A percentile compares a stretch with the other conserved stretches of the same genome.
Conservation (phyloP, 1,284 basidiomycete genomes). For the Coniferiporia weirii region DNA sequence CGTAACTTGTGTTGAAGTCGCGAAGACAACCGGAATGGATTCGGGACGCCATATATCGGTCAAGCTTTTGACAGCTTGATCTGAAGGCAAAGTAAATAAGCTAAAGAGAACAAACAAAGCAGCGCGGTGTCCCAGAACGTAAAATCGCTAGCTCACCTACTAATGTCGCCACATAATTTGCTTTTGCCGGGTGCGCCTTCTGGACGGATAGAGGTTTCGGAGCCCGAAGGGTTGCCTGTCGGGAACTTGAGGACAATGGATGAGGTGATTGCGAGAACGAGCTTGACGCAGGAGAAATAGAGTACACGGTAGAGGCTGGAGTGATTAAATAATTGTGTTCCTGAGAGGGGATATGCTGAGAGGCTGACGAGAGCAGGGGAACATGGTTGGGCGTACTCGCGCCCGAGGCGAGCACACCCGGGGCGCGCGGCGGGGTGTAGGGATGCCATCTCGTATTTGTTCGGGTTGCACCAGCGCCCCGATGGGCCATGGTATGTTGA, state of each 20-base stretch:
- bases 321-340: slow-evolving; percentile 49
- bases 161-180: slow-evolving; percentile 57
- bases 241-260: slow-evolving; percentile 35
- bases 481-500: slow-evolving; percentile 17
- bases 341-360: slow-evolving; percentile 36
- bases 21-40: slow-evolving; percentile 60
- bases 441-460: slow-evolving; percentile 19
- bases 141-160: slow-evolving; percentile 49
- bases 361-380: slow-evolving; percentile 28
- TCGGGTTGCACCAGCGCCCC: slow-evolving; percentile 17
- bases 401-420: slow-evolving; percentile 4
- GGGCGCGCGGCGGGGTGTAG: slow-evolving; percentile 17
- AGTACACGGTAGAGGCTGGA: slow-evolving; percentile 50
- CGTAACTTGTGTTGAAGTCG: slow-evolving; percentile 35
- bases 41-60: slow-evolving; percentile 72
- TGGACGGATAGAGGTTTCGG: slow-evolving; percentile 33
- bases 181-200: slow-evolving; percentile 41
- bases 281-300: slow-evolving; percentile 37
- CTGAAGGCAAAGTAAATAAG: slow-evolving; percentile 32
- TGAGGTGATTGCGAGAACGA: slow-evolving; percentile 28
- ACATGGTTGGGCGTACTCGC: slow-evolving; percentile 16
- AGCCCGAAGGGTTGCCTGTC: slow-evolving; percentile 26
- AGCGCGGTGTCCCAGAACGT: neutral
- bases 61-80: slow-evolving; percentile 70
- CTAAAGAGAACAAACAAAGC: slow-evolving; percentile 22